Conservation (phyloP, 768 basidiomycete species). For the Serendipita sp. region DNA sequence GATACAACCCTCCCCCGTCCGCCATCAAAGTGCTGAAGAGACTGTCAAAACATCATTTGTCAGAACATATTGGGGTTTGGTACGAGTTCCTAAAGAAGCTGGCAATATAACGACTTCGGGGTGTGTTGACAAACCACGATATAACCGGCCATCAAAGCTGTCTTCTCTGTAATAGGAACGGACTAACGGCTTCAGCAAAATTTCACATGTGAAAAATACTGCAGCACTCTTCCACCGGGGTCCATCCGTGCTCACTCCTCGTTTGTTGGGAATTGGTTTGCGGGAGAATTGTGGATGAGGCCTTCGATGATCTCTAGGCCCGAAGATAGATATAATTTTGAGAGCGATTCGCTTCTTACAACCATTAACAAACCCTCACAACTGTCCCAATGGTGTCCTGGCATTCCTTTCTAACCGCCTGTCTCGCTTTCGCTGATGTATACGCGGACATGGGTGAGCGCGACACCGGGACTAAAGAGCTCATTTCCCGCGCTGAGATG, state of each 20-base stretch:
- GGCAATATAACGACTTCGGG: too few relatives aligned
- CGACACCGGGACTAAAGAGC: not conserved
- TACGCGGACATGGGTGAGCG: too few relatives aligned
- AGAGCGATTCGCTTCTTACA: not conserved
- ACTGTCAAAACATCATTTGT: too few relatives aligned
- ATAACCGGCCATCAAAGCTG: too few relatives aligned
- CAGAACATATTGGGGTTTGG: too few relatives aligned
- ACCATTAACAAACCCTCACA: not conserved
- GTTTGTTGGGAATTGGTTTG: not conserved
- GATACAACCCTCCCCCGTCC: too few relatives aligned
- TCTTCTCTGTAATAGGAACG: too few relatives aligned
- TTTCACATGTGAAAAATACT: not conserved
- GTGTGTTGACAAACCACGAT: too few relatives aligned
- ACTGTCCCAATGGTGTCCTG: not conserved
- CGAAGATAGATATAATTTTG: not conserved
- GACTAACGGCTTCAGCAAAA: not conserved
- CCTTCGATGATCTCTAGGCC: not conserved
- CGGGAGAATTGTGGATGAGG: not conserved
- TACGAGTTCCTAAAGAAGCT: too few relatives aligned
- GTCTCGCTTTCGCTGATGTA: too few relatives aligned
- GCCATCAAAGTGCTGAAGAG: too few relatives aligned
- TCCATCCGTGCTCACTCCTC: not conserved
- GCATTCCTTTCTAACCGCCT: too few relatives aligned
- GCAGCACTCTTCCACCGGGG: not conserved
- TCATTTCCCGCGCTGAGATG: constrained; percentile 4